Conservation (phyloP, 306 rosid genomes). For the Senna tora region DNA sequence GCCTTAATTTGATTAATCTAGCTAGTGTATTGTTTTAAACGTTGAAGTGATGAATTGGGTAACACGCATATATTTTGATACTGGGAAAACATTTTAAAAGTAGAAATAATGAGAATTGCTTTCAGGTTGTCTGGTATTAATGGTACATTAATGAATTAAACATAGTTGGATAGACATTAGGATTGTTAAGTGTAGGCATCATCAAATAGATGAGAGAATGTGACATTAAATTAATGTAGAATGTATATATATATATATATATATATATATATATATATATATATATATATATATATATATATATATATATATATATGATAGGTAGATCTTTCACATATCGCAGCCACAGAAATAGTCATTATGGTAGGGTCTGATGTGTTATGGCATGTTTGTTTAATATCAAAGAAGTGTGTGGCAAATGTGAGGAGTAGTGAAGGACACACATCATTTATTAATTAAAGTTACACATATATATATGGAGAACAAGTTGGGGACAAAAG, state of each 20-base stretch:
- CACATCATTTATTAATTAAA: background rate
- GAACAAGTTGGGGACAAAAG: no score
- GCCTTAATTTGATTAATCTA: no score
- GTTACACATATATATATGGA: no score
- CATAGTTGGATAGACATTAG: background rate
- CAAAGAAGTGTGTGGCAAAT: background rate
- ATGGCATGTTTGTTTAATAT: background rate
- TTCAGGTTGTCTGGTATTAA: background rate
- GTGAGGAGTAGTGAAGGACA: background rate
- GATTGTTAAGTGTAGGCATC: background rate
- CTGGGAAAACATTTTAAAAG: background rate
- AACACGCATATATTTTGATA: no score
- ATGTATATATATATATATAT: background rate
- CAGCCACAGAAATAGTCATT: background rate
- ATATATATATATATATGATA: no score
- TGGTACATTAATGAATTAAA: background rate
- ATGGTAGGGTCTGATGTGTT: slow-evolving; percentile 17
- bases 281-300: no score
- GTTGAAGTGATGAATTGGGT: no score
- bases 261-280: no score
- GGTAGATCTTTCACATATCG: no score
- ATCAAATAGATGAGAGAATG: background rate
- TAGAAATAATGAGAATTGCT: background rate
- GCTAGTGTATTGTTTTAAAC: no score
- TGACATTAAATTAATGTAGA: background rate